These are phyloP conservation scores for Chaetomium sp. DNA, from an alignment of 2,329 filamentous ascomycete genomes.

Conservation along the genomic window DNA sequence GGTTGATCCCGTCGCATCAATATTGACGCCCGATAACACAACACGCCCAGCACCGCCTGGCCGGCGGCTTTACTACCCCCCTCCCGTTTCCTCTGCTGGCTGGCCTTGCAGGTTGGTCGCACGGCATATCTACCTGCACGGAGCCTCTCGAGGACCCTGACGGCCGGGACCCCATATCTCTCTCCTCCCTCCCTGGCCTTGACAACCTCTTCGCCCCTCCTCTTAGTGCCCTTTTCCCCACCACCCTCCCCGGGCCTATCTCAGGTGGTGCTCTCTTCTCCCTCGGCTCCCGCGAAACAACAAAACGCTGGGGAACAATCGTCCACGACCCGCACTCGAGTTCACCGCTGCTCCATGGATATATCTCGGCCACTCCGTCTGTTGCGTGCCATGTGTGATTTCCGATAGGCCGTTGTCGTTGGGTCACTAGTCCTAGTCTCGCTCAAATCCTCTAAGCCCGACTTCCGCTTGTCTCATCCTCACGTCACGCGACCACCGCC, in stretches of 20 bases:
- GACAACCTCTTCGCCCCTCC: background rate
- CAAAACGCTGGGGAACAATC: too few relatives aligned
- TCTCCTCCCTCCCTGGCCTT: constrained; percentile 4
- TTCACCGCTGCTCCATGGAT: constrained; percentile 20
- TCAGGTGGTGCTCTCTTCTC: too few relatives aligned
- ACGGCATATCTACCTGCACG: constrained; percentile 19
- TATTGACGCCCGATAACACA: constrained; percentile 19
- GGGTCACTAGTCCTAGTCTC: constrained; percentile 11
- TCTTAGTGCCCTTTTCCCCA: background rate
- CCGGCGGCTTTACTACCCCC: background rate
- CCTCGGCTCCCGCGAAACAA: too few relatives aligned
- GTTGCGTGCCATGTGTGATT: constrained; percentile 23
- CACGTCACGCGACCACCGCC: background rate
- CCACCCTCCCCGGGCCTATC: background rate
- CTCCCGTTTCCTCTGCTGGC: background rate
- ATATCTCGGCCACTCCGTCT: constrained; percentile 9
- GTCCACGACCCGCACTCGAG: constrained; percentile 6
- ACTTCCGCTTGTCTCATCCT: background rate
- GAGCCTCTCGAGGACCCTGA: constrained; percentile 16
- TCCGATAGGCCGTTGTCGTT: constrained; percentile 19
- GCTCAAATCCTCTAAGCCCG: background rate
- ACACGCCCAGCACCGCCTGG: too few relatives aligned
- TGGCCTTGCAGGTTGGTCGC: constrained; percentile 6
- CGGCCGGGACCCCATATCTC: constrained; percentile 5
- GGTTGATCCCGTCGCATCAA: constrained; percentile 11